Conservation (phyloP, 2,329 filamentous ascomycete genomes). For the Epichloe festucae region DNA sequence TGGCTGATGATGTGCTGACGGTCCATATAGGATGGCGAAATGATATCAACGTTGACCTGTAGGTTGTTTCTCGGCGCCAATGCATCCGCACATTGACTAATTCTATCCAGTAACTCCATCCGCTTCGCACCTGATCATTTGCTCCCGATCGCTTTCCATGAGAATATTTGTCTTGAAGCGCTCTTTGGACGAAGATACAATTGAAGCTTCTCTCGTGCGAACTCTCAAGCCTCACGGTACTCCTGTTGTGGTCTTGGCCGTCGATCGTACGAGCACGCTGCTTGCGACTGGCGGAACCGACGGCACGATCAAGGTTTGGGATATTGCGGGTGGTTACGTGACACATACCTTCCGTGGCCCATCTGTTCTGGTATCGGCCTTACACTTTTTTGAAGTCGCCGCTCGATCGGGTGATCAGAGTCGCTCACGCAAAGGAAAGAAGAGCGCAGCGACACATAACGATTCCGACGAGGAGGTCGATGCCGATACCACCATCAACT, state of each 20-base stretch:
- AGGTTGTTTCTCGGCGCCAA: slow-evolving; percentile 10
- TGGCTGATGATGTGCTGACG: background rate
- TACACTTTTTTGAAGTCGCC: slow-evolving; percentile 85
- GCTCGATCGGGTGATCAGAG: slow-evolving; percentile 21
- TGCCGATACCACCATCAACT: slow-evolving; percentile 39
- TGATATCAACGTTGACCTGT: slow-evolving; percentile 63
- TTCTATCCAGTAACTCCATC: slow-evolving; percentile 60
- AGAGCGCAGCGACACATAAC: slow-evolving; percentile 13
- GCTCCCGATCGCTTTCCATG: slow-evolving; percentile 93
- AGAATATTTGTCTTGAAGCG: slow-evolving; percentile 67
- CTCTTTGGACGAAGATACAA: slow-evolving; percentile 39
- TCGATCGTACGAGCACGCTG: slow-evolving; percentile 78
- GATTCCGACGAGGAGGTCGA: slow-evolving; percentile 27
- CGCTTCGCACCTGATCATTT: slow-evolving; percentile 76
- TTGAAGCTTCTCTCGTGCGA: slow-evolving; percentile 57
- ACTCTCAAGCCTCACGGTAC: slow-evolving; percentile 83
- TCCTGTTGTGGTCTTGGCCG: slow-evolving; percentile 73
- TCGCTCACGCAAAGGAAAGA: slow-evolving; percentile 22
- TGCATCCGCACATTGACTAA: slow-evolving; percentile 7
- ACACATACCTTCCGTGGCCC: slow-evolving; percentile 95
- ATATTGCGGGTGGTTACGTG: slow-evolving; percentile 76
- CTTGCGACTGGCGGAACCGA: slow-evolving; percentile 89
- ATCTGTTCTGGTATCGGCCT: slow-evolving; percentile 77
- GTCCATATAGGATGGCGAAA: slow-evolving; percentile 54
- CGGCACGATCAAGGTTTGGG: slow-evolving; percentile 92